Percentiles rank a stretch among this genome's conserved stretches.
Evolutionary conservation across 2,329 filamentous ascomycete genomes (phyloP).

Genomic region (Fusarium haematococcum): DNA sequence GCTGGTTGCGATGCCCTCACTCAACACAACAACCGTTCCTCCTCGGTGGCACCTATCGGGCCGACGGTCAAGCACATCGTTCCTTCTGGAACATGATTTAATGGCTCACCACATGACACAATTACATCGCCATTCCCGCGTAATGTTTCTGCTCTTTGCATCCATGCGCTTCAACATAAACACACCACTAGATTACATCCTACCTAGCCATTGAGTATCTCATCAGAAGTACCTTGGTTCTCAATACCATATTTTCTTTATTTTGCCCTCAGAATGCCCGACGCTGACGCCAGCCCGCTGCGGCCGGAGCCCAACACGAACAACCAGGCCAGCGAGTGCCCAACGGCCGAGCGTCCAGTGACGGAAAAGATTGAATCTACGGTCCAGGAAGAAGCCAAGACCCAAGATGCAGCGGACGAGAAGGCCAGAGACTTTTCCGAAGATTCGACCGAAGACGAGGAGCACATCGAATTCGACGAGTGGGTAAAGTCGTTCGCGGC

Average conservation of each 20-base stretch:
- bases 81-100: background rate
- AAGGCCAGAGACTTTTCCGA: background rate
- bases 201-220: background rate
- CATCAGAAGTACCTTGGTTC: background rate
- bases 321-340: background rate
- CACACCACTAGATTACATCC: background rate
- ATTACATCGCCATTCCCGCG: background rate
- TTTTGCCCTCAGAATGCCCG: background rate
- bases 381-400: background rate
- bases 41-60: background rate
- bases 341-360: background rate
- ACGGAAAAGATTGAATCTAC: background rate
- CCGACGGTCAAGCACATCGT: background rate
- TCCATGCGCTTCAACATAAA: background rate
- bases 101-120: background rate
- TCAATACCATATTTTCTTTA: background rate
- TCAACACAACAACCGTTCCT: background rate
- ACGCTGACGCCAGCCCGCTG: background rate
- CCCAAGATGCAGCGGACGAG: background rate
- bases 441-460: background rate
- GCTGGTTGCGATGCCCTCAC: background rate
- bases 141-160: background rate
- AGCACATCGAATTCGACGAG: background rate
- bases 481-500: background rate
- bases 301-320: background rate